Base-by-base conservation (phyloP, 164 flowering plant genomes). In the Buxus sempervirens region DNA sequence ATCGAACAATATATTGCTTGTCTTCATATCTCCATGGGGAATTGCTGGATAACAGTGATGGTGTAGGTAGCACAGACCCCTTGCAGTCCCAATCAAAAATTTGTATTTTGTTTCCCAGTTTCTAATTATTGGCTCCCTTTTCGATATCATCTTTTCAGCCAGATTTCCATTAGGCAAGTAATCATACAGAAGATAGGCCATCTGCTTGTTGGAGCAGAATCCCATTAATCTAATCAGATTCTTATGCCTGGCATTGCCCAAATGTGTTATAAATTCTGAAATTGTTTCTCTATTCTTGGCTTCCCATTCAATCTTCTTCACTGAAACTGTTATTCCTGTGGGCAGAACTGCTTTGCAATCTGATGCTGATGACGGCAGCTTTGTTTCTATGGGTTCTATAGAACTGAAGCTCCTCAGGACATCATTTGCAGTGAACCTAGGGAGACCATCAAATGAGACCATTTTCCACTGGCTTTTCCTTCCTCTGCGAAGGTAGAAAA, bases 1-100 rank as follows among this genome's bases (percentile, higher is more conserved):
- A 69, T 88, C 93, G 28, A 91, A 86, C 62, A 84, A 62, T n/a
- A 94, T 64, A 67, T 90, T 90, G 54, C 78, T 80, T n/a, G 86
- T 68, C 78, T 79, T 89, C 73, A 94, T 56, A 80, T 91, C 90
- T 65, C 98, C 98, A 75, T 94, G 98, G 16, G 98, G 86, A 72
- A 94, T 84, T 21, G 95, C 85, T 15, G 98, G 97, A 74, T 65
- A 74, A 54, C 95, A 94, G 22, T 90, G 88, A 80, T 91, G 93
- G 77, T 94, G 98, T 71, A 94, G 96, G 78, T 84, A 84, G 68
- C 84, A 77, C 18, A 94, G 86, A 25, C 93, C 98, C 75, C 79
- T 88, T 0, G 96, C 97, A 70, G 91, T 73, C 32, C 92, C 90
- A 20, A 79, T 60, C 54, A 89, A 76, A 41, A 85, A 69, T 70